Conservation (phyloP, 352 stramenopile genomes). For the Globisporangium splendens region DNA sequence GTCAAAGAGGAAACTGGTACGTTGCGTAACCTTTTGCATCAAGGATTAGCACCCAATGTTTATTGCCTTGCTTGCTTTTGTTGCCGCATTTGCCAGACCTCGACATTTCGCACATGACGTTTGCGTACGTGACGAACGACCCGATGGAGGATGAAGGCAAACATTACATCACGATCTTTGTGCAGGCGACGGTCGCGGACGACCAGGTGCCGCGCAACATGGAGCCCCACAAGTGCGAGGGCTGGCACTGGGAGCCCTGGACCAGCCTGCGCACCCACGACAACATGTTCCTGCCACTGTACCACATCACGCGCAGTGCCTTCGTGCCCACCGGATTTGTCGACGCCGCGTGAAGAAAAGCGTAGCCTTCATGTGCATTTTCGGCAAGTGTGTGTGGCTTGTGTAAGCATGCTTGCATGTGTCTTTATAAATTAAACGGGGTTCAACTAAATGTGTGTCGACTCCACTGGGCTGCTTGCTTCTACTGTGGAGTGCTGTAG, state of each 20-base stretch:
- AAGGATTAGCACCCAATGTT: too few relatives aligned
- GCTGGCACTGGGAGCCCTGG: slow-evolving; percentile 69
- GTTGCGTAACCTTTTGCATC: too few relatives aligned
- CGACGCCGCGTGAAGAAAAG: too few relatives aligned
- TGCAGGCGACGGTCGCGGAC: slow-evolving; percentile 56
- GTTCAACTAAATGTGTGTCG: not conserved
- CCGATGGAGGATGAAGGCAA: slow-evolving; percentile 77
- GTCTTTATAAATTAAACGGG: slow-evolving; percentile 6
- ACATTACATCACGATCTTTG: slow-evolving; percentile 87
- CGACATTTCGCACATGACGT: slow-evolving; percentile 43
- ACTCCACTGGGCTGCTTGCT: not conserved
- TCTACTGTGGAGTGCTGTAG: not conserved
- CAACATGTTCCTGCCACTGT: slow-evolving; percentile 74
- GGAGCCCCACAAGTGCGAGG: slow-evolving; percentile 82
- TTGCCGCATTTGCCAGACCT: slow-evolving; percentile 31
- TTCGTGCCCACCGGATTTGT: slow-evolving; percentile 32
- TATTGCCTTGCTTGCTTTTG: not conserved
- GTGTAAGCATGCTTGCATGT: slow-evolving; percentile 1
- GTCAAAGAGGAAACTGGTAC: slow-evolving; percentile 81
- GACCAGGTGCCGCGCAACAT: slow-evolving; percentile 61
- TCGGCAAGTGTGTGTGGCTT: not conserved
- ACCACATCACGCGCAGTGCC: slow-evolving; percentile 57
- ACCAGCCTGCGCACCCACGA: slow-evolving; percentile 41
- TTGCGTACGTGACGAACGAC: slow-evolving; percentile 81
- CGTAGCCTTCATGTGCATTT: too few relatives aligned